Conservation (phyloP, 768 basidiomycete species). For the Kwoniella mangroviensis region DNA sequence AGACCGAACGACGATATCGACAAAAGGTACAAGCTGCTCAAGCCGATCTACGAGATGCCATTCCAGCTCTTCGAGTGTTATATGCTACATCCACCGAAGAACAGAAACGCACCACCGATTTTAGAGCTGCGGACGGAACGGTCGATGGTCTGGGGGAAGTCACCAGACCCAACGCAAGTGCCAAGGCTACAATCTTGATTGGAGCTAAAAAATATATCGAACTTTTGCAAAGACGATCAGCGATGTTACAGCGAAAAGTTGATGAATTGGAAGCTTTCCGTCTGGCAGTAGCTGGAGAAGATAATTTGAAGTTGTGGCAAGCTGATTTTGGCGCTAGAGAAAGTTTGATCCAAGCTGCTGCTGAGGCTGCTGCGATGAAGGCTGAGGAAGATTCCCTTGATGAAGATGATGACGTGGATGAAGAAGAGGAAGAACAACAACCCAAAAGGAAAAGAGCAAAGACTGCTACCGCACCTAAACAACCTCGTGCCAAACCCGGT, state of each 20-base stretch:
- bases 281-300: constrained; percentile 39
- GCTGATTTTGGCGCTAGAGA: constrained; percentile 39
- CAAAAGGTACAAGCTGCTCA: constrained; percentile 57
- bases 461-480: constrained; percentile 12
- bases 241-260: constrained; percentile 41
- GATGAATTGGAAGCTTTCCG: constrained; percentile 45
- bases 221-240: constrained; percentile 39
- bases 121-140: constrained; percentile 47
- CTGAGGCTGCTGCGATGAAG: constrained; percentile 21
- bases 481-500: constrained; percentile 21
- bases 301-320: constrained; percentile 35
- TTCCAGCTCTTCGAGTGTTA: constrained; percentile 54
- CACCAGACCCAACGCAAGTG: constrained; percentile 50
- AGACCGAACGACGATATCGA: constrained; percentile 56
- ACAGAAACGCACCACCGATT: constrained; percentile 50
- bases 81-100: constrained; percentile 54
- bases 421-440: constrained; percentile 39
- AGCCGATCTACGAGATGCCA: constrained; percentile 53
- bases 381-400: constrained; percentile 22
- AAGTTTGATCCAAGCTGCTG: constrained; percentile 25
- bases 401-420: constrained; percentile 32
- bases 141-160: constrained; percentile 54
- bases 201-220: constrained; percentile 56
- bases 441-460: constrained; percentile 38
- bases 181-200: constrained; percentile 54